Base-by-base conservation (phyloP, 305 asterid species). In the Rubia occidens region DNA sequence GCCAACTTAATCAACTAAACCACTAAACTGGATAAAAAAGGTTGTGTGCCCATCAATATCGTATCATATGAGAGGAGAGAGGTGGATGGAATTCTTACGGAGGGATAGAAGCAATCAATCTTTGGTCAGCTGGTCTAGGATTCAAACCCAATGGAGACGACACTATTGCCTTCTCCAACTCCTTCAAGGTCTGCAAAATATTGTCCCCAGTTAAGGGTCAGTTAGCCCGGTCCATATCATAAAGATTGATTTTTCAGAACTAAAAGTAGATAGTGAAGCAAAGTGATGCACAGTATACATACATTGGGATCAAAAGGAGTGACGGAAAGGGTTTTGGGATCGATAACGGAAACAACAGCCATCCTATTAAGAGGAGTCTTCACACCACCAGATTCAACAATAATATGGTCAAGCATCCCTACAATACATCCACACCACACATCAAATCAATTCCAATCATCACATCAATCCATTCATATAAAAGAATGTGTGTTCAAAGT, bases 401-500 rank as follows among this genome's bases (percentile, higher is more conserved):
- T 85, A 73, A 93, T 90, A 81, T 93, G 98, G 76, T 90, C 97
- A 79, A 93, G 88, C 90, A 90, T 88, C 76, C 98, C 98, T 92
- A 89, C 75, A 71, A 78, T 51, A 51, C 51, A 49, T 20, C 40
- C 70, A 44, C 68, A 42, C 37, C 8, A 29, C 11, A 59, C 13
- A 35, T 39, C 3, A 60, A 7, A 74, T 13, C 0, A 32, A 18
- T 43, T 1, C 9, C 17, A 59, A 68, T 43, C 51, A 20, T 20
- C 42, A 53, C 11, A 20, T 51, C n/a, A 39, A 26, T 8, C 51
- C 21, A 29, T 11, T 6, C 24, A 11, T 64, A 42, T 26, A 54
- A 55, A 17, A 14, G 24, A 43, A 26, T 17, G n/a, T 13, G 8
- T n/a, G n/a, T 43, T n/a, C 11, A 51, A 51, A 14, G 4, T 73